Evolutionary conservation across 305 asterid species (phyloP), one percentile per base, ranked within the genome.

Genomic region (Fraxinus baroniana): DNA sequence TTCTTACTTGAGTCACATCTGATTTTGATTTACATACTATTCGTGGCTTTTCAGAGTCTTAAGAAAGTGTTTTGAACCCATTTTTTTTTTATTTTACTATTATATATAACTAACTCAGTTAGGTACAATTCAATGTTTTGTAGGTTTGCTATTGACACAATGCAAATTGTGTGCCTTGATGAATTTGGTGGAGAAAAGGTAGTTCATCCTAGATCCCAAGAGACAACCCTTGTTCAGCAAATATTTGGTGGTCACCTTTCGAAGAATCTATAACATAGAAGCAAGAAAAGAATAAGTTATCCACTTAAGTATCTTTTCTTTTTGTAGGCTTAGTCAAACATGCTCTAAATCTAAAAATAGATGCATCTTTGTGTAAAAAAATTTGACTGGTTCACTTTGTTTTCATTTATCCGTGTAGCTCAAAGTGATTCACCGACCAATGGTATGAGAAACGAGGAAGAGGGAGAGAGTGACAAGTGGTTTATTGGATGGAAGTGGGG

Each of bases 81-180:
- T n/a, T n/a, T n/a, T 7, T 12, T 24, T 5, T 24, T 66, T 24
- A 26, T 66, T 5, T 18, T 72, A 49, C 60, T 36, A 76, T 74
- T 7, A 13, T 35, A 37, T 81, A 10, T 64, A 77, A 49, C 22
- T 30, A 37, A n/a, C 81, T 76, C 73, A 49, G 60, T 75, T 18
- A 37, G 78, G 33, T 81, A 74, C 79, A 66, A 36, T 85, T 0
- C 86, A 74, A 6, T 83, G 22, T 5, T 78, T 77, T 86, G 81
- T 84, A 95, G 99, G 93, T 94, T 95, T 91, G 98, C 97, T 80
- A 95, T 95, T 75, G 99, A 94, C 89, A 95, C 91, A 44, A 95
- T 95, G 99, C 99, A 95, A 82, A 94, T 94, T 77, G 95, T 87
- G 57, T 94, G 99, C 90, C 99, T 95, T 77, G 97, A 95, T 82